Evolutionary conservation across 108 stramenopile genomes (phyloP).

Genomic region (Pseudonitzschia multistriata): DNA sequence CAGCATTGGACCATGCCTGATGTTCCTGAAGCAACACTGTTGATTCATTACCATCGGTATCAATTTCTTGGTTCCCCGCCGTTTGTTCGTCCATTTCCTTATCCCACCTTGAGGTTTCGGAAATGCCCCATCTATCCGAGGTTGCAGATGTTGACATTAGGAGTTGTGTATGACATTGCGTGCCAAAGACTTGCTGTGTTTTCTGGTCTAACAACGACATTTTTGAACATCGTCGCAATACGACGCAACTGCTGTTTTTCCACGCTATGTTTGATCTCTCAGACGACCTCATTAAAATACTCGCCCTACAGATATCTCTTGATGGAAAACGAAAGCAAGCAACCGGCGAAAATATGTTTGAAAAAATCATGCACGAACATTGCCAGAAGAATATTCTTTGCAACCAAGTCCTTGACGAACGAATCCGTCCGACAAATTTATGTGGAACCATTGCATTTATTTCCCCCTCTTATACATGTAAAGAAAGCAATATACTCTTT

Average conservation of each 20-base stretch:
- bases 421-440: background rate
- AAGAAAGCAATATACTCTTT: background rate
- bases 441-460: background rate
- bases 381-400: background rate
- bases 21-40: slow-evolving; percentile 25
- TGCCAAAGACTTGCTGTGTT: background rate
- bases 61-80: slow-evolving; percentile 11
- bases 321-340: background rate
- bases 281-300: too few relatives aligned
- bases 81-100: slow-evolving; percentile 1
- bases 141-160: background rate
- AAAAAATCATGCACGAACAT: slow-evolving; percentile 3
- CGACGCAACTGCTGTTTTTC: background rate
- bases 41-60: slow-evolving; percentile 4
- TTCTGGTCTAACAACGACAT: too few relatives aligned
- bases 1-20: slow-evolving; percentile 25
- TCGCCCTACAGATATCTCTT: background rate
- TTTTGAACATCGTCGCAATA: background rate
- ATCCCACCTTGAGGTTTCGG: background rate
- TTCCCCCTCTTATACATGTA: background rate
- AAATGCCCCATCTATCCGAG: background rate
- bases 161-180: background rate
- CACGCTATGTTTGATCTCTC: background rate
- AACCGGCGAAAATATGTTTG: background rate
- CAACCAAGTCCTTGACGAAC: background rate